Conservation (phyloP, 2,329 filamentous ascomycete species). For the Pseudogymnoascus sp. region DNA sequence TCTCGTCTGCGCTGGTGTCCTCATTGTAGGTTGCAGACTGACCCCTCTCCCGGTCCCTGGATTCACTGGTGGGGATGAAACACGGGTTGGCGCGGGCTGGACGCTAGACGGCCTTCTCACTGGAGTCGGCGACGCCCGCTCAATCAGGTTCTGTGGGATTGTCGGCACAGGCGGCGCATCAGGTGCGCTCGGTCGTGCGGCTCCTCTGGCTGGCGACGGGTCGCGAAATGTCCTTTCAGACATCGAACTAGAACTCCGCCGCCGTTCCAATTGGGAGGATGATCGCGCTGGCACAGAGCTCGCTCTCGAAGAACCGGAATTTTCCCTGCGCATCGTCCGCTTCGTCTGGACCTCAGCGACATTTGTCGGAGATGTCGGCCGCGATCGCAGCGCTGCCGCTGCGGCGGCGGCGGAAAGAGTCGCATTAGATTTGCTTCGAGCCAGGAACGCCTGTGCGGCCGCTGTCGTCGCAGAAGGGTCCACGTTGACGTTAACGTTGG, state of each 20-base stretch:
- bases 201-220: constrained; percentile 53
- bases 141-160: constrained; percentile 47
- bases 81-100: constrained; percentile 28
- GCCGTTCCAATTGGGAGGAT: constrained; percentile 49
- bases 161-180: constrained; percentile 68
- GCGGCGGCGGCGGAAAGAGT: constrained; percentile 79
- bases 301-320: constrained; percentile 62
- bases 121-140: constrained; percentile 20
- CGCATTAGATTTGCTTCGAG: constrained; percentile 53
- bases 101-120: constrained; percentile 31
- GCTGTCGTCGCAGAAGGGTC: constrained; percentile 71
- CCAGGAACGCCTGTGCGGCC: constrained; percentile 73
- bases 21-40: constrained; percentile 22
- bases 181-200: constrained; percentile 31
- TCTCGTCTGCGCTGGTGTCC: constrained; percentile 21
- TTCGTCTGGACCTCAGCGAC: constrained; percentile 83
- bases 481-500: constrained; percentile 46
- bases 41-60: constrained; percentile 24
- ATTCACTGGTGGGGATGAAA: constrained; percentile 27
- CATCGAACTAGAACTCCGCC: constrained; percentile 74
- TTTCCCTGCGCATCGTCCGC: constrained; percentile 66
- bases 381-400: constrained; percentile 72
- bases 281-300: constrained; percentile 37
- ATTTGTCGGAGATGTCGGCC: constrained; percentile 69
- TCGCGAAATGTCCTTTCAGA: constrained; percentile 80